Percentiles rank a stretch among this genome's conserved stretches.
Evolutionary conservation across 371 early-diverging fungal species (phyloP).

Genomic region (Saksenaea oblongispora): DNA sequence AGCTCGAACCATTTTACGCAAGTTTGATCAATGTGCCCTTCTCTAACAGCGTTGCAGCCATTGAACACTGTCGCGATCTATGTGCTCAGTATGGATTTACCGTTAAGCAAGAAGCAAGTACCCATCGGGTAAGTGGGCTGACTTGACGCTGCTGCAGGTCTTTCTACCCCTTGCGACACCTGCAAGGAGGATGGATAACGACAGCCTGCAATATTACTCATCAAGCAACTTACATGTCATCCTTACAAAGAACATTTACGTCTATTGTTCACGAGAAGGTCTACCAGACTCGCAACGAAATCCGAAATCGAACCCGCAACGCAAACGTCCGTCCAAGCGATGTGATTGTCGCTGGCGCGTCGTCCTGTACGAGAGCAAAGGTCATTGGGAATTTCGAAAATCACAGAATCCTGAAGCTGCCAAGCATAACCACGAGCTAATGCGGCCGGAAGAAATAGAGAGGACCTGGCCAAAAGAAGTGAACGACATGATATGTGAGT

Average conservation of each 20-base stretch:
- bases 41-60: constrained; percentile 48
- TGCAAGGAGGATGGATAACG: constrained; percentile 3
- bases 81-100: constrained; percentile 65
- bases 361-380: constrained; percentile 55
- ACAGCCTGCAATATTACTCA: not conserved
- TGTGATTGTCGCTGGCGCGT: constrained; percentile 71
- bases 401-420: constrained; percentile 61
- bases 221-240: not conserved
- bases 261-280: constrained; percentile 68
- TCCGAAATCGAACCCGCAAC: constrained; percentile 56
- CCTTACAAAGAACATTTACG: constrained; percentile 54
- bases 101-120: constrained; percentile 69
- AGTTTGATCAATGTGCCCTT: constrained; percentile 41
- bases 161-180: constrained; percentile 4
- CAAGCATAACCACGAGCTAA: constrained; percentile 59
- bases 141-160: not conserved
- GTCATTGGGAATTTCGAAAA: constrained; percentile 61
- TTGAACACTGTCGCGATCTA: constrained; percentile 54
- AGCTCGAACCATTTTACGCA: constrained; percentile 53
- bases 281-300: constrained; percentile 61
- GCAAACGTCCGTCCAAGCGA: constrained; percentile 60
- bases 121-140: constrained; percentile 55
- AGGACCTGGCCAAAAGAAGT: constrained; percentile 62
- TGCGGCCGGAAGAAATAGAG: constrained; percentile 63
- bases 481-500: constrained; percentile 54